Base-by-base conservation (phyloP, 345 rosid species). In the Citrus glauca region DNA sequence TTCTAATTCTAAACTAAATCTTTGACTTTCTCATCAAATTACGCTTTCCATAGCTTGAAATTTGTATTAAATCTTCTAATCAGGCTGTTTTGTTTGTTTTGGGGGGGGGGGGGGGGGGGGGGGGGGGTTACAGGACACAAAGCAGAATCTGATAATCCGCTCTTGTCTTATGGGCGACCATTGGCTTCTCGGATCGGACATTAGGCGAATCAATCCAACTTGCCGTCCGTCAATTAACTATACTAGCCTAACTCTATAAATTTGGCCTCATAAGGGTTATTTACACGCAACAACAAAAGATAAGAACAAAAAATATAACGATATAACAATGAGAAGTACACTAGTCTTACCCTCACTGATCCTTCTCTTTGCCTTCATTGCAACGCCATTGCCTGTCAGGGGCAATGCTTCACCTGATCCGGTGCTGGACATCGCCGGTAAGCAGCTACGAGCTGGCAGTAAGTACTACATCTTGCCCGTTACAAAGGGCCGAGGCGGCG, bases 401-500 rank as follows among this genome's bases (percentile, higher is more conserved):
- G 77, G 78, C 28, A 56, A 48, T 45, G 67, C 60, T 1, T 59
- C 56, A 25, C 73, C 78, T 9, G 81, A 70, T n/a, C 69, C 79
- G 0, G 85, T 88, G 66, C 76, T 80, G 4, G 90, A 86, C 75
- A 74, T 76, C 22, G 0, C 57, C 10, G 79, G 81, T 24, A 25
- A 81, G 64, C 10, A 55, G 40, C 82, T 84, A 71, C 66, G 27
- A 5, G 71, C 84, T 1, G 82, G 82, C 22, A 50, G 38, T 1
- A 19, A 72, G 1, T 86, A 88, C 66, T 80, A 79, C 81, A 78
- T 86, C 72, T 42, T 42, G 48, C 14, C 4, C 14, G 48, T 42
- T 42, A 0, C 4, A 42, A 78, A 79, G 0, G 86, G 85, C 53
- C 62, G 80, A 55, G 87, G 91, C 0, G 86, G 90, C 13, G 86